These are phyloP conservation scores for Agrocybe praecox DNA, from an alignment of 768 basidiomycete genomes.

Conservation along the genomic window DNA sequence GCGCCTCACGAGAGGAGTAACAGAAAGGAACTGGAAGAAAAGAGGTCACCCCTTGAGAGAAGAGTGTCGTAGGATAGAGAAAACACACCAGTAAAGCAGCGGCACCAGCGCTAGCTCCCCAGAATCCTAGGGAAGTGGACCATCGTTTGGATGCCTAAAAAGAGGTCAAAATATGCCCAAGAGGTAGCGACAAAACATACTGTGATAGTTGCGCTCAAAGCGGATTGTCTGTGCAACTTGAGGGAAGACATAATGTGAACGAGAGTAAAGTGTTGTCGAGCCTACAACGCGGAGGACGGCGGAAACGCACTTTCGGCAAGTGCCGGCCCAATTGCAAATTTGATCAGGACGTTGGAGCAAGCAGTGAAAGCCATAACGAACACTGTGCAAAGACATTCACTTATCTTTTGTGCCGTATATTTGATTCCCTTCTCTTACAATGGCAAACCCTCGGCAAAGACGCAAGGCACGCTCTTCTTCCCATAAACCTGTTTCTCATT, in stretches of 20 bases:
- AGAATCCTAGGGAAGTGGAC: slow-evolving; percentile 62
- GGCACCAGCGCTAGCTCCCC: slow-evolving; percentile 72
- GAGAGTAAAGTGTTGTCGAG: slow-evolving; percentile 7
- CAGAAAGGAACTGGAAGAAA: slow-evolving; percentile 63
- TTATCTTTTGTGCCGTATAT: neutral
- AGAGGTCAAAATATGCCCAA: slow-evolving; percentile 10
- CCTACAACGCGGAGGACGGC: slow-evolving; percentile 28
- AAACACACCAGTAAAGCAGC: slow-evolving; percentile 66
- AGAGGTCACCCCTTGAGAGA: neutral
- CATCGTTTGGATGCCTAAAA: slow-evolving; percentile 56
- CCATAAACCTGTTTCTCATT: slow-evolving; percentile 75
- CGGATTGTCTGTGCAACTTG: slow-evolving; percentile 38
- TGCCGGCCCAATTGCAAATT: slow-evolving; percentile 22
- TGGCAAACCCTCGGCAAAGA: slow-evolving; percentile 96
- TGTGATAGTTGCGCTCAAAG: slow-evolving; percentile 34
- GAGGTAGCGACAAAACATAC: slow-evolving; percentile 28
- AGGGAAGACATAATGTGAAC: slow-evolving; percentile 45
- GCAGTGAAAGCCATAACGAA: neutral
- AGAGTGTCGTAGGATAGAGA: slow-evolving; percentile 1
- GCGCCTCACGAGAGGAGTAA: slow-evolving; percentile 82
- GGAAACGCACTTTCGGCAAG: slow-evolving; percentile 30
- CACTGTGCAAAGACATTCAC: neutral
- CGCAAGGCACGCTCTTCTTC: slow-evolving; percentile 80
- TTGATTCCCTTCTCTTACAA: slow-evolving; percentile 29
- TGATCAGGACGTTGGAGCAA: neutral